Percentiles rank a stretch among this genome's conserved stretches.
Conservation (phyloP, 2,329 filamentous ascomycete genomes). For the Alternaria hordeiaustralica region DNA sequence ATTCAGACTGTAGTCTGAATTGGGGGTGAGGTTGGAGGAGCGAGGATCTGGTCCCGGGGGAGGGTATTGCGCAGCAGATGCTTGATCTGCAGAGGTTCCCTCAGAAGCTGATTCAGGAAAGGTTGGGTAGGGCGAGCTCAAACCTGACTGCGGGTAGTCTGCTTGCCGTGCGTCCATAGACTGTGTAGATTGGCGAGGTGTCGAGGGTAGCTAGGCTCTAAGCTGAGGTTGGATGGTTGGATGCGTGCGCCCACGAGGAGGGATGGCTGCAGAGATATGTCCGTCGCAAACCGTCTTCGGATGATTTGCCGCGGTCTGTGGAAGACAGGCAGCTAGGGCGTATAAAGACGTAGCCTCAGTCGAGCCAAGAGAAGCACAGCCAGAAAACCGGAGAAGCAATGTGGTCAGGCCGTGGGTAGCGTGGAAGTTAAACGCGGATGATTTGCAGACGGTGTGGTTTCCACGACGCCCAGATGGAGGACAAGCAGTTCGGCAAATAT, state of each 20-base stretch:
- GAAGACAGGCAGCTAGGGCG: slow-evolving; percentile 34
- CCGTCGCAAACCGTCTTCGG: slow-evolving; percentile 48
- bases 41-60: slow-evolving; percentile 79
- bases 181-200: slow-evolving; percentile 47
- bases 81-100: slow-evolving; percentile 84
- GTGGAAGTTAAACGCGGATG: slow-evolving; percentile 56
- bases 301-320: slow-evolving; percentile 47
- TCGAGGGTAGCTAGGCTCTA: slow-evolving; percentile 44
- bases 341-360: slow-evolving; percentile 32
- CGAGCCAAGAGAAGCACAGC: slow-evolving; percentile 44
- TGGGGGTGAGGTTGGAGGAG: slow-evolving; percentile 78
- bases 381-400: slow-evolving; percentile 46
- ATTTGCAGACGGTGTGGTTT: slow-evolving; percentile 55
- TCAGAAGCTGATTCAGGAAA: slow-evolving; percentile 75
- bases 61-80: slow-evolving; percentile 88
- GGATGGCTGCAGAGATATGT: slow-evolving; percentile 58
- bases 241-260: slow-evolving; percentile 49
- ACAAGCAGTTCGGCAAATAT: slow-evolving; percentile 51
- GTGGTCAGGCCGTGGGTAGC: slow-evolving; percentile 50
- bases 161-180: slow-evolving; percentile 63
- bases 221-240: slow-evolving; percentile 44
- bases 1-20: slow-evolving; percentile 85
- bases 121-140: slow-evolving; percentile 61
- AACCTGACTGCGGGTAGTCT: slow-evolving; percentile 62
- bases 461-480: slow-evolving; percentile 45